These are phyloP conservation scores for Pilobolus umbonatus DNA, from an alignment of 192 early-diverging fungal genomes.

Conservation along the genomic window DNA sequence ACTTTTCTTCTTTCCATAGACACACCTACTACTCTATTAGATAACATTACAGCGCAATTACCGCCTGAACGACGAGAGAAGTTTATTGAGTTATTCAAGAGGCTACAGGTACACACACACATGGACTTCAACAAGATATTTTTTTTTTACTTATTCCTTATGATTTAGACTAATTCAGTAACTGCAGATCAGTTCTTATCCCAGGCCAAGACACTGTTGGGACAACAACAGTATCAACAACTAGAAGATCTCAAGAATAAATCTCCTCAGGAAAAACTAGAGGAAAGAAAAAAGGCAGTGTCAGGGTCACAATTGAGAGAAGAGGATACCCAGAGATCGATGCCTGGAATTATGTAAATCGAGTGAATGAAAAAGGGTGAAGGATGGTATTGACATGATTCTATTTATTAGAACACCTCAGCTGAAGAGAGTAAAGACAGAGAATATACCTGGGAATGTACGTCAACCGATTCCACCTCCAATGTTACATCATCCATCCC, in stretches of 20 bases:
- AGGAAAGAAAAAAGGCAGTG: neutral
- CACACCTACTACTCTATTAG: conserved; percentile 16
- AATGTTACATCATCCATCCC: conserved; percentile 2
- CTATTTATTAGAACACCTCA: conserved; percentile 13
- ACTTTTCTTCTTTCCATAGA: neutral
- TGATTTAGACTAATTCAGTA: conserved; percentile 32
- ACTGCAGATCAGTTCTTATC: conserved; percentile 39
- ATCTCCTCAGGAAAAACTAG: conserved; percentile 1
- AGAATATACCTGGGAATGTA: conserved; percentile 9
- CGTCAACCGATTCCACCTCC: too few relatives aligned
- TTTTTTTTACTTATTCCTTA: neutral
- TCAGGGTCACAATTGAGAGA: conserved; percentile 13
- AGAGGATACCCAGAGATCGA: conserved; percentile 8
- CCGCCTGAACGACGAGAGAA: conserved; percentile 19
- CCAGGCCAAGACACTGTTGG: conserved; percentile 32
- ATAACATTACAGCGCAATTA: conserved; percentile 23
- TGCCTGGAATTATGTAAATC: conserved; percentile 12
- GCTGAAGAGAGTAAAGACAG: conserved; percentile 16
- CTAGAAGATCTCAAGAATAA: conserved; percentile 40
- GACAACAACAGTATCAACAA: conserved; percentile 41
- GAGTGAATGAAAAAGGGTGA: neutral
- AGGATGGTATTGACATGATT: neutral
- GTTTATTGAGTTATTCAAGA: conserved; percentile 22
- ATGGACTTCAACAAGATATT: neutral
- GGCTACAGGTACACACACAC: conserved; percentile 18